Evolutionary conservation across 2,329 filamentous ascomycete genomes (phyloP).

Genomic region (Talaromyces sp.): DNA sequence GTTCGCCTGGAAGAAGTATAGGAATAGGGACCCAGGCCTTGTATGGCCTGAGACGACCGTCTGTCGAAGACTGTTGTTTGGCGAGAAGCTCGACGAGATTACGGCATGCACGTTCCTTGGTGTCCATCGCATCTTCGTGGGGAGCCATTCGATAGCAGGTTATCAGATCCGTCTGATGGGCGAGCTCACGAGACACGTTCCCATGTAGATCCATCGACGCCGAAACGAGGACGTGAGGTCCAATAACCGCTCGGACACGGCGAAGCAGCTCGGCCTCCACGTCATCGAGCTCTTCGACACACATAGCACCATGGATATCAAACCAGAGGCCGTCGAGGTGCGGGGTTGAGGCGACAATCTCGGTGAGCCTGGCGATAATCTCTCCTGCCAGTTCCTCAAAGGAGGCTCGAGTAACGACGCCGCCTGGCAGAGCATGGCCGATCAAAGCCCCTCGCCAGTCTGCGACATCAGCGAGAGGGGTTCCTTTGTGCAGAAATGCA

Average conservation of each 20-base stretch:
- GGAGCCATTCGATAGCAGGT: conserved; percentile 53
- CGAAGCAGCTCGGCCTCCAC: conserved; percentile 45
- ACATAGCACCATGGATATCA: conserved; percentile 56
- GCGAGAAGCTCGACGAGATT: conserved; percentile 44
- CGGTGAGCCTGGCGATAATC: conserved; percentile 36
- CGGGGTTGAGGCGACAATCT: conserved; percentile 27
- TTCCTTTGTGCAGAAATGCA: conserved; percentile 41
- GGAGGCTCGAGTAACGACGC: conserved; percentile 42
- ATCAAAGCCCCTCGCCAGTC: conserved; percentile 50
- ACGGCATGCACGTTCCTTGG: conserved; percentile 48
- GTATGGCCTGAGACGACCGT: conserved; percentile 31
- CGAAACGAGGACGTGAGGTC: conserved; percentile 45
- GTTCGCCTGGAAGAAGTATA: conserved; percentile 51
- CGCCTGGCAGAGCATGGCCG: conserved; percentile 50
- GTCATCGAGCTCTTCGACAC: conserved; percentile 48
- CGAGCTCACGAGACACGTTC: conserved; percentile 49
- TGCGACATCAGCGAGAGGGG: conserved; percentile 38
- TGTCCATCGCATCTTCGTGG: conserved; percentile 49
- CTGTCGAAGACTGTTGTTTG: conserved; percentile 7
- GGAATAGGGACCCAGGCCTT: conserved; percentile 53
- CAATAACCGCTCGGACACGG: conserved; percentile 44
- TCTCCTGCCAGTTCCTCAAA: conserved; percentile 45
- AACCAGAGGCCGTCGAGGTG: conserved; percentile 50
- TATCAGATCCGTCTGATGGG: conserved; percentile 48
- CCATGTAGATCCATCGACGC: conserved; percentile 56